Evolutionary conservation across 306 rosid species (phyloP), one percentile per base, ranked within the genome.

Genomic region (Crataegus laevigata): DNA sequence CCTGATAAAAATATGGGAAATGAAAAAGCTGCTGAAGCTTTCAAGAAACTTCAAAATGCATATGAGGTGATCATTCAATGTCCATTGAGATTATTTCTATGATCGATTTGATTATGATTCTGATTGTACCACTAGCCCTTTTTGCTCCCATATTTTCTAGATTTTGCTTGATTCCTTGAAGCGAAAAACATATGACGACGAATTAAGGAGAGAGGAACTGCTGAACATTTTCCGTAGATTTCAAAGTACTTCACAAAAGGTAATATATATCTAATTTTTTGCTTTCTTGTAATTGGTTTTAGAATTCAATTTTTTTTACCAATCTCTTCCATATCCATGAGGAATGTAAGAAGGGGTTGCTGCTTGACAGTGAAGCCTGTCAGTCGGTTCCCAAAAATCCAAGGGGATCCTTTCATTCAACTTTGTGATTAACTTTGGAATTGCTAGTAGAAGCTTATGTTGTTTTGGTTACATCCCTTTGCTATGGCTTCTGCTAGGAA

Each of bases 1-100:
- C 99, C 99, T 34, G 99, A 96, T 86, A 96, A 96, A 89, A 96
- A 96, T 81, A 96, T 89, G 96, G 99, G 99, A 59, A 91, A 92
- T 81, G 99, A 96, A 77, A 96, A 90, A 83, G 99, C 99, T 7
- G 99, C 80, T 55, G 99, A 96, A 85, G 98, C 99, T 77, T 96
- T 96, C 75, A 92, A 96, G 88, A 96, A 92, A 85, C 99, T 96
- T 83, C 99, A 96, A 77, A 96, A 96, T 84, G 99, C 99, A 50
- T 96, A 96, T 51, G 99, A 96, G 93, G 99, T 90, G 71, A 71
- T 76, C 34, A 36, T 78, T 68, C 61, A 51, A 51, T 84, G 75
- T 68, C 52, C 17, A 52, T 36, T 24, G 11, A 12, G 4, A 25
- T 28, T 66, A 18, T 54, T 50, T 52, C 66, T 69, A 34, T 66